Conservation (phyloP, 257 asterid species). For the Scutellaria galericulata region DNA sequence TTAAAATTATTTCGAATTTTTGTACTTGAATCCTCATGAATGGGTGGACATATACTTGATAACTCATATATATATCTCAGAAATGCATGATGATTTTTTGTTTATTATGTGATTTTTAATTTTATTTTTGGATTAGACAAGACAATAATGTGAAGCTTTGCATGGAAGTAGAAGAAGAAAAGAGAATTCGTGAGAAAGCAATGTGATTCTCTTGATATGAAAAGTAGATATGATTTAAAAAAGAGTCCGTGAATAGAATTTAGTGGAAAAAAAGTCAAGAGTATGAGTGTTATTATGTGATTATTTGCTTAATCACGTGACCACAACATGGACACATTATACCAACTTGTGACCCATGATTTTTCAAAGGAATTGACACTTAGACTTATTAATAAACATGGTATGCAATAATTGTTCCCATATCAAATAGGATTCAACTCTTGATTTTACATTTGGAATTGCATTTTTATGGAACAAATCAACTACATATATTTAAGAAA, state of each 20-base stretch:
- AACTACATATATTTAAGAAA: no score
- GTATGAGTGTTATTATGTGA: neutral
- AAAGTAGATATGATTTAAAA: constrained; percentile 11
- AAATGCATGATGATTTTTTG: no score
- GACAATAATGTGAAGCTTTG: no score
- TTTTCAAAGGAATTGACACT: constrained; percentile 25
- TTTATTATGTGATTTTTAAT: no score
- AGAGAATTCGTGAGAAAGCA: neutral
- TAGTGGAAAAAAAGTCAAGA: constrained; percentile 4
- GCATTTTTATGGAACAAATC: no score
- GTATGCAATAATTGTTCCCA: neutral
- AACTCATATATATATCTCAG: no score
- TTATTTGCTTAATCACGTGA: constrained; percentile 34
- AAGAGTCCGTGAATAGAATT: constrained; percentile 22
- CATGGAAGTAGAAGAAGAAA: neutral
- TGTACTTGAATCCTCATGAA: no score
- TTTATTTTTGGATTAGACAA: no score
- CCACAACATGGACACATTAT: constrained; percentile 32
- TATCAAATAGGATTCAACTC: neutral
- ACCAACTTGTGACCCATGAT: constrained; percentile 17
- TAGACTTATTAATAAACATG: neutral
- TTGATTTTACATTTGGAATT: neutral
- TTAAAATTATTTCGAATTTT: no score
- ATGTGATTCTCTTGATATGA: neutral
- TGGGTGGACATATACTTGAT: no score